Conservation (phyloP, 2,329 filamentous ascomycete genomes). For the Pyrenochaeta sp. region DNA sequence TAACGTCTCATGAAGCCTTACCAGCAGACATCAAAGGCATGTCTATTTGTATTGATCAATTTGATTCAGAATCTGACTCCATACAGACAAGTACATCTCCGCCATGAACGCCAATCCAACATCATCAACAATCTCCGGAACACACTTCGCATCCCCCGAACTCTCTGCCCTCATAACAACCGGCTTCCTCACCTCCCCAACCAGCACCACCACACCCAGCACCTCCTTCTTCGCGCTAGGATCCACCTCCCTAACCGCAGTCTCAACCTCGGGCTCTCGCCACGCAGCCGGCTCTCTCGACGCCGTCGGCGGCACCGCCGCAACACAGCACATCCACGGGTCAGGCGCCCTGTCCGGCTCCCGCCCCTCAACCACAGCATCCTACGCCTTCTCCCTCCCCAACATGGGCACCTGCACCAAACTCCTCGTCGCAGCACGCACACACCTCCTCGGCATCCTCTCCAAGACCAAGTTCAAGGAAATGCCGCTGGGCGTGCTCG, state of each 20-base stretch:
- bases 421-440: slow-evolving; percentile 66
- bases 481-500: slow-evolving; percentile 66
- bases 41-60: not conserved
- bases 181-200: slow-evolving; percentile 71
- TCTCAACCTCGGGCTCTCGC: slow-evolving; percentile 67
- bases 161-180: slow-evolving; percentile 67
- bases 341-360: slow-evolving; percentile 55
- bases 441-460: slow-evolving; percentile 67
- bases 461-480: slow-evolving; percentile 68
- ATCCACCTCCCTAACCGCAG: slow-evolving; percentile 59
- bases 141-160: slow-evolving; percentile 56
- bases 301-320: slow-evolving; percentile 73
- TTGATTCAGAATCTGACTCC: slow-evolving; percentile 6
- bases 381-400: slow-evolving; percentile 68
- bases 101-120: slow-evolving; percentile 62
- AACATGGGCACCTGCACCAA: slow-evolving; percentile 73
- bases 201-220: slow-evolving; percentile 41
- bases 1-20: slow-evolving; percentile 33
- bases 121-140: slow-evolving; percentile 51
- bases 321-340: slow-evolving; percentile 71
- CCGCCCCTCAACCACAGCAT: slow-evolving; percentile 13
- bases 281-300: slow-evolving; percentile 73
- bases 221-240: slow-evolving; percentile 53
- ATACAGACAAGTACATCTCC: slow-evolving; percentile 56
- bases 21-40: slow-evolving; percentile 48